These are phyloP conservation scores for Colletotrichum sp. DNA, from an alignment of 2,329 filamentous ascomycete genomes.

Conservation along the genomic window DNA sequence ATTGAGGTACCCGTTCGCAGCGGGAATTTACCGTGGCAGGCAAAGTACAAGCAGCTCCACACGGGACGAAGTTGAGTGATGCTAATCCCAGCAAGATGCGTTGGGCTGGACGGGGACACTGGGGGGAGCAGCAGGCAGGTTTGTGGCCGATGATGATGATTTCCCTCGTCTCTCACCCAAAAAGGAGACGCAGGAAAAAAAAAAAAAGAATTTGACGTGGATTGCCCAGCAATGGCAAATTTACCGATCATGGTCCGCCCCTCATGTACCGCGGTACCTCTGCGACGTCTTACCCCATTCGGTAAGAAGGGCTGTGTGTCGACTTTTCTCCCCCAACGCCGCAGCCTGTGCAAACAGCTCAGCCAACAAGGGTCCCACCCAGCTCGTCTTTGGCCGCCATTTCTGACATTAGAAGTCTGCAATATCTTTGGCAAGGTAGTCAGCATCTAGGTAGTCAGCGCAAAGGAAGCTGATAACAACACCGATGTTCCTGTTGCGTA, in stretches of 20 bases:
- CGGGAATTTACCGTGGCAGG: neutral
- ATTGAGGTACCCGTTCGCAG: neutral
- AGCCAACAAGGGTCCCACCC: neutral
- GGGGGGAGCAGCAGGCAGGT: neutral
- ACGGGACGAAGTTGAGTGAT: constrained; percentile 12
- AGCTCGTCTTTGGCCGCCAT: neutral
- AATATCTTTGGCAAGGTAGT: neutral
- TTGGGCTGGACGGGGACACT: neutral
- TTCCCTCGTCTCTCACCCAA: neutral
- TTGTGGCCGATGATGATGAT: neutral
- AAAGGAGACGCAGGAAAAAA: neutral
- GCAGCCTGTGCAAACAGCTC: neutral
- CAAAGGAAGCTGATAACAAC: neutral
- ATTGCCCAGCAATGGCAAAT: constrained; percentile 1
- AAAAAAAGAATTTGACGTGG: neutral
- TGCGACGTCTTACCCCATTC: neutral
- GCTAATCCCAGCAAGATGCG: neutral
- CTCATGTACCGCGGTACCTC: neutral
- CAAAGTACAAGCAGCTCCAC: constrained; percentile 2
- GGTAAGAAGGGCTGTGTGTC: neutral
- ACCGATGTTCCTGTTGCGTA: neutral
- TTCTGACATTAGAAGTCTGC: neutral
- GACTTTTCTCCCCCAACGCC: neutral
- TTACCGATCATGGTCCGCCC: constrained; percentile 1
- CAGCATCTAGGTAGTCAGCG: neutral